Evolutionary conservation across 176 grass and related monocot genomes (phyloP).

Genomic region (Bromus sterilis): DNA sequence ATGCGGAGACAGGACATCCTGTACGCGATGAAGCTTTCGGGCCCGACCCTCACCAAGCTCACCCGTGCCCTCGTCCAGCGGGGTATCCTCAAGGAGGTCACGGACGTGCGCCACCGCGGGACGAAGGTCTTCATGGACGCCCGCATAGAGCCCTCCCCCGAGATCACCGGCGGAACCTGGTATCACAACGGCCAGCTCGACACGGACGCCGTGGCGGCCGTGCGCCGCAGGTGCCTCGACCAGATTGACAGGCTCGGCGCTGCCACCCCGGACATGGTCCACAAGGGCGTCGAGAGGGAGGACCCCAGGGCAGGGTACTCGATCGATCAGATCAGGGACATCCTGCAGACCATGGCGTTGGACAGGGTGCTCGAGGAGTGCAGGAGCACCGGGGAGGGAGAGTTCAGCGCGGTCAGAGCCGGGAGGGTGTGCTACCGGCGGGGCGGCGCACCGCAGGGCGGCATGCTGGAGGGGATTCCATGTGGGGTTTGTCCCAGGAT

Average conservation of each 20-base stretch:
- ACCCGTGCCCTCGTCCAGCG: background rate
- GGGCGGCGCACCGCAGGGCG: background rate
- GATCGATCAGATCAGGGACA: slow-evolving; percentile 37
- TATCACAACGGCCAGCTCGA: slow-evolving; percentile 53
- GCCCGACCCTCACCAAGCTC: background rate
- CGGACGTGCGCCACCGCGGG: slow-evolving; percentile 22
- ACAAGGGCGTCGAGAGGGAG: slow-evolving; percentile 22
- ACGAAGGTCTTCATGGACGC: slow-evolving; percentile 51
- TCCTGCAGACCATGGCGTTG: slow-evolving; percentile 45
- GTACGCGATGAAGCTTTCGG: background rate
- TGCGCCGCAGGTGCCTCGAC: slow-evolving; percentile 32
- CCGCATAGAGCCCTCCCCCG: slow-evolving; percentile 34
- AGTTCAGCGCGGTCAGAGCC: slow-evolving; percentile 20
- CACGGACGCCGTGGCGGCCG: slow-evolving; percentile 17
- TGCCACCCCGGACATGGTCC: slow-evolving; percentile 20
- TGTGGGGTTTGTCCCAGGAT: slow-evolving; percentile 51
- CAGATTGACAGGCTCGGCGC: slow-evolving; percentile 32
- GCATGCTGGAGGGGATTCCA: slow-evolving; percentile 29
- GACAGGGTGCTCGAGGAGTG: slow-evolving; percentile 50
- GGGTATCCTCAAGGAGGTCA: slow-evolving; percentile 35
- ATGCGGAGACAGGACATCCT: slow-evolving; percentile 29
- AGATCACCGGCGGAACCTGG: slow-evolving; percentile 51
- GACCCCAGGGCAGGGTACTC: background rate
- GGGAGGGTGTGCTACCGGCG: slow-evolving; percentile 34
- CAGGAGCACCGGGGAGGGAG: slow-evolving; percentile 45